These are phyloP conservation scores for Ascomycota sp. DNA, from an alignment of 2,329 filamentous ascomycete genomes.

Conservation along the genomic window DNA sequence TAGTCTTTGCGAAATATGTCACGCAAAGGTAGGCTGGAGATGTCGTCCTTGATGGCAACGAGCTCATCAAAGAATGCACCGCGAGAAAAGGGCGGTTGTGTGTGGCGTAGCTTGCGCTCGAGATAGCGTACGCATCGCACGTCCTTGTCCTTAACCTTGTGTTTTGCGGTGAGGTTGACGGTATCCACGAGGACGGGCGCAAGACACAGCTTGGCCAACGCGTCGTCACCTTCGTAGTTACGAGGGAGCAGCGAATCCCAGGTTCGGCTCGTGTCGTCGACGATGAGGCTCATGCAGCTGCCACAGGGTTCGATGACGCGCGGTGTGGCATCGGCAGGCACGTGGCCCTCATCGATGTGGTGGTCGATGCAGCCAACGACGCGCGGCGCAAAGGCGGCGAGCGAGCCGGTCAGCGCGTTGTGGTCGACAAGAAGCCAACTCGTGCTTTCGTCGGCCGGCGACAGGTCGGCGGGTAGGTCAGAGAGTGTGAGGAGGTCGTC, in stretches of 20 bases:
- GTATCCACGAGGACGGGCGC: constrained; percentile 60
- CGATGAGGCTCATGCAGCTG: constrained; percentile 53
- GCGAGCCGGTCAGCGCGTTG: constrained; percentile 45
- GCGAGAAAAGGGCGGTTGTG: constrained; percentile 26
- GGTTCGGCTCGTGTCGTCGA: constrained; percentile 31
- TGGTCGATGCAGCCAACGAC: constrained; percentile 57
- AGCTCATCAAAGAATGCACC: constrained; percentile 38
- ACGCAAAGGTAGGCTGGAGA: constrained; percentile 36
- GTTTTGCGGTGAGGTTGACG: constrained; percentile 35
- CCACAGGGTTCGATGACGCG: constrained; percentile 46
- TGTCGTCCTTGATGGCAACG: constrained; percentile 43
- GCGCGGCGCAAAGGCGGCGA: constrained; percentile 12
- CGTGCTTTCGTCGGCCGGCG: constrained; percentile 27
- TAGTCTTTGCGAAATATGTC: constrained; percentile 69
- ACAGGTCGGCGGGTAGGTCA: constrained; percentile 20
- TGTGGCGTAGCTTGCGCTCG: constrained; percentile 20
- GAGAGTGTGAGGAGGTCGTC: constrained; percentile 43
- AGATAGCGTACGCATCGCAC: constrained; percentile 34
- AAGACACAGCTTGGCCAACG: constrained; percentile 46
- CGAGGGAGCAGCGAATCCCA: constrained; percentile 32
- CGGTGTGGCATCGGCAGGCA: constrained; percentile 26
- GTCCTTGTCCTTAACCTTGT: constrained; percentile 47
- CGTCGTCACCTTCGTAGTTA: constrained; percentile 23
- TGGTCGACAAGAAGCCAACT: constrained; percentile 64
- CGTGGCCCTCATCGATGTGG: constrained; percentile 48